Evolutionary conservation across 352 stramenopile species (phyloP), one percentile per base, ranked within the genome.

Genomic region (Pythium guiyangense): DNA sequence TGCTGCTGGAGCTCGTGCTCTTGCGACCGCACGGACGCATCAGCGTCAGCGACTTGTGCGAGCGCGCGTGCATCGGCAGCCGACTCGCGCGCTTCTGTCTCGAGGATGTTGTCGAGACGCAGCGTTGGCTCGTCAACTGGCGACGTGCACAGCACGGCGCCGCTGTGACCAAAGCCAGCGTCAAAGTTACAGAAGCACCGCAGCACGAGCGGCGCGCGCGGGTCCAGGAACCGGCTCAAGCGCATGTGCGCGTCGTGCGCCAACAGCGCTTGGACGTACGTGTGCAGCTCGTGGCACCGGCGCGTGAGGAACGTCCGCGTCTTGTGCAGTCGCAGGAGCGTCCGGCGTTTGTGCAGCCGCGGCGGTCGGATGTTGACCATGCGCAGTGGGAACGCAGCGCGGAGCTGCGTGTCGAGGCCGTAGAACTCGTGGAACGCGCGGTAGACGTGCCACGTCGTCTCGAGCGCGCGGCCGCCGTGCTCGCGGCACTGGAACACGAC

Each of bases 131-230:
- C 59, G 47, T 86, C 69, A 11, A 70, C 58, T 52, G 83, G 73
- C 43, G 81, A 77, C 11, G 52, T 55, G 18, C 72, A 57, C 11
- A 77, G 54, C 26, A 59, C 62, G 27, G 79, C 65, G 18, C 75
- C 44, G 2, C 78, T 63, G 15, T 59, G 66, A 2, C 60, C 62
- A 26, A 94, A 82, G 4, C 77, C 82, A 0, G 70, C 76, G 50
- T 94, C 82, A 63, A 91, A 92, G 65, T 94, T 87, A 59, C 79
- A 88, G 52, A 94, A 94, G 62, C 73, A 90, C 3, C 83, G 82
- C 56, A 94, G 42, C 26, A 90, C 70, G 1, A 88, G 74, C 54
- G 84, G 80, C 37, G 84, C 79, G 26, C 72, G 66, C 11, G 79
- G 78, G 63, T 92, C 82, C 22, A 90, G 29, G 62, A 94, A 94